A percentile compares a stretch with the other conserved stretches of the same genome.
These are phyloP conservation scores for Aeschynomene evenia DNA, from an alignment of 306 rosid genomes.

Conservation along the genomic window DNA sequence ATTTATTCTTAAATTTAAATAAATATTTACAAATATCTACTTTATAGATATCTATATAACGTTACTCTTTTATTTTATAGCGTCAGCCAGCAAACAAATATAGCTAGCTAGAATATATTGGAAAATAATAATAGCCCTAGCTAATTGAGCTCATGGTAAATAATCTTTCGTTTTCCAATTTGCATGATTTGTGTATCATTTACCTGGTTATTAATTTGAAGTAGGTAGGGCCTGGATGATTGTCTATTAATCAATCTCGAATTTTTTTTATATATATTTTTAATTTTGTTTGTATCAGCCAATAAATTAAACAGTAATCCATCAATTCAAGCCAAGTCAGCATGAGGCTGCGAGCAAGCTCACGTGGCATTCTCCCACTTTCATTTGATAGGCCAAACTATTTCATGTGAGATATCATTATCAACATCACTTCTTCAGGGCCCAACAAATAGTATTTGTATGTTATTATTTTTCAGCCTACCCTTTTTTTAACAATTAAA, in stretches of 20 bases:
- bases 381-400: not conserved
- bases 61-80: too few species aligned
- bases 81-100: conserved; percentile 7
- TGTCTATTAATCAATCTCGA: not conserved
- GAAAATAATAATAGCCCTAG: not conserved
- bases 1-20: too few species aligned
- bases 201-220: not conserved
- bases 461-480: conserved; percentile 1
- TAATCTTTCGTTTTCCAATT: conserved; percentile 22
- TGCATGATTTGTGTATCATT: conserved; percentile 19
- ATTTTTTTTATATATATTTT: too few species aligned
- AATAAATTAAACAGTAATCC: not conserved
- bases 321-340: conserved; percentile 29
- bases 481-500: conserved; percentile 14
- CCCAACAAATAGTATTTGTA: conserved; percentile 22
- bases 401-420: conserved; percentile 27
- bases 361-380: conserved; percentile 39
- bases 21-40: too few species aligned
- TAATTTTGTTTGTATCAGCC: conserved; percentile 4
- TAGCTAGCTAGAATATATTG: conserved; percentile 22
- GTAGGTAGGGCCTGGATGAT: conserved; percentile 19
- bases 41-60: too few species aligned
- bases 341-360: not conserved
- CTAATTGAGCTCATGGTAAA: not conserved
- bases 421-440: conserved; percentile 16